Base-by-base conservation (phyloP, 306 rosid genomes). In the Elaeagnus macrophylla region DNA sequence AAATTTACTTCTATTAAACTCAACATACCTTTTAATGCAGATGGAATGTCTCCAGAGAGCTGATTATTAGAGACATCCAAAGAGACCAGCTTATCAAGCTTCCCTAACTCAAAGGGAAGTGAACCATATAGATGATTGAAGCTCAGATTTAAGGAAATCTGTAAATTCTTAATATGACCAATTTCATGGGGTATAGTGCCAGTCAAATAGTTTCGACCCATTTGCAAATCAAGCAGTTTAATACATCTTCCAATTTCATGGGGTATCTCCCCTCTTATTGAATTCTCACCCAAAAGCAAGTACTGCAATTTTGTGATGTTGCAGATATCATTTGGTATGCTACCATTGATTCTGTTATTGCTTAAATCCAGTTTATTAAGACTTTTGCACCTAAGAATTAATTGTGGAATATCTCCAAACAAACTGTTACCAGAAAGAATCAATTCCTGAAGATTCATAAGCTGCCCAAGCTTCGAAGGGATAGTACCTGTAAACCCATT, bases 1-100 rank as follows among this genome's bases (percentile, higher is more conserved):
- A 93, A 93, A 79, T 93, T 84, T 48, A 93, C 96, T 79, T 93
- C 99, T 60, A 93, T 87, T 82, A 93, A 75, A 76, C 99, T 93
- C 82, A 93, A 50, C 99, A 93, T 80, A 55, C 99, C 99, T 77
- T 78, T 87, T 8, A 93, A 78, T 53, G 81, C 96, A 37, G 75
- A 15, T 12, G 99, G 96, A 62, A 93, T 87, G 46, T 53, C 61
- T 46, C 94, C 94, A 1, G 95, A 82, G 49, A 93, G 85, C 67
- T 72, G 83, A 62, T 93, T 93, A 62, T 80, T 93, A 3, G 96
- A 87, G 56, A 93, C 84, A 70, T 87, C 99, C 57, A 93, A 57
- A 61, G 99, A 79, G 57, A 93, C 99, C 66, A 93, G 89, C 76
- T 93, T 93, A 77, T 93, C 99, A 41, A 93, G 89, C 68, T 82